Evolutionary conservation across 116 monocot genomes (phyloP), one percentile per base, ranked within the genome.

Genomic region (Phalaenopsis hybrid): DNA sequence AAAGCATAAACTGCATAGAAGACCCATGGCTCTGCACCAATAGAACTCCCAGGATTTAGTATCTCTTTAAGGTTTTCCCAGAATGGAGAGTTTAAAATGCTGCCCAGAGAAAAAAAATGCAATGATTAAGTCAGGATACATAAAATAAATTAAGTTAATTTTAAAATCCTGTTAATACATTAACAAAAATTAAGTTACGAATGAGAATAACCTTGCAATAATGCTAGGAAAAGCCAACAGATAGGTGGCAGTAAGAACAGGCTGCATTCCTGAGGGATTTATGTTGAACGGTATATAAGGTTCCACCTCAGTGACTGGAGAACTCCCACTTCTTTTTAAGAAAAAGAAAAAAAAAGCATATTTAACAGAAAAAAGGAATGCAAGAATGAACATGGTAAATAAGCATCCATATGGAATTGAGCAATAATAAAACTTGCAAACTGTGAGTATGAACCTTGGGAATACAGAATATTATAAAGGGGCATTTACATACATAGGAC

Each of bases 261-360:
- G 99, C 77, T 99, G 99, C 99, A 99, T 99, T 82, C 99, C 99
- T 34, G 92, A 87, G 28, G 99, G 99, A 89, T 99, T 99, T 45
- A 99, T 99, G 86, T 95, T 99, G 85, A 95, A 99, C 23, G 99
- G 99, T 28, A 95, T 91, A 69, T 95, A 99, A 5, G 95, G 95
- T 83, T 99, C 95, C 77, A 95, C 99, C 81, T 95, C 99, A 58
- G 91, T 93, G 50, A 98, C 86, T 25, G 89, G 90, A 0, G 92
- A 91, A 12, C 85, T 84, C 15, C 86, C 89, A 79, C 80, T 84
- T 87, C 94, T 95, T 77, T 50, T 61, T 10, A 84, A 49, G 75
- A 57, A 81, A 41, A 81, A 55, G 37, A 43, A 17, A 55, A 16
- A 52, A 3, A 73, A 73, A 73, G 33, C 73, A 73, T 28, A 67